phyloP scores from a whole-genome alignment of 208 protist genomes.

The Crithidia brevicula region DNA sequence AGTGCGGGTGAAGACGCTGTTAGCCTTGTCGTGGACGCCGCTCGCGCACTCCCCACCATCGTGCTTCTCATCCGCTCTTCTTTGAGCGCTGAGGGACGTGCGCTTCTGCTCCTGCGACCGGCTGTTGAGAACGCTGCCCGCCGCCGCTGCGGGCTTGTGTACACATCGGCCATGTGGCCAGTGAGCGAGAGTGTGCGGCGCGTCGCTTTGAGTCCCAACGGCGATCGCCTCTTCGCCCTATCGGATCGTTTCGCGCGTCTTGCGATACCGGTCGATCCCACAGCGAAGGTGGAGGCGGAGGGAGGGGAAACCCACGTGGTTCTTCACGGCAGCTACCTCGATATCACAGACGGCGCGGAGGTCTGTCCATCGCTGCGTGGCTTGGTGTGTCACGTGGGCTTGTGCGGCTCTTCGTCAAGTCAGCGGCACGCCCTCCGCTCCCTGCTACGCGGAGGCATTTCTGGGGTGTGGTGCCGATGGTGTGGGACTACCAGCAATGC shows the following conservation, averaged over 20 bases:
- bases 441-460: constrained; percentile 15
- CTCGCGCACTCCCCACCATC: constrained; percentile 26
- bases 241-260: constrained; percentile 2
- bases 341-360: neutral
- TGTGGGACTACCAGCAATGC: too few relatives aligned
- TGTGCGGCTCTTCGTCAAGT: constrained; percentile 11
- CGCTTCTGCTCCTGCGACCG: constrained; percentile 26
- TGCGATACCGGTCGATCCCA: neutral
- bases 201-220: constrained; percentile 15
- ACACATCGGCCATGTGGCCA: constrained; percentile 1
- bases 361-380: neutral
- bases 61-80: constrained; percentile 19
- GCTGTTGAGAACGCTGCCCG: neutral
- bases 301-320: neutral
- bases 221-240: constrained; percentile 16
- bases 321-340: constrained; percentile 18
- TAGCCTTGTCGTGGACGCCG: neutral
- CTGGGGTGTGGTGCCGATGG: constrained; percentile 19
- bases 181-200: constrained; percentile 27
- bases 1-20: too few relatives aligned
- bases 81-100: constrained; percentile 15
- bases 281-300: neutral
- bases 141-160: constrained; percentile 3
- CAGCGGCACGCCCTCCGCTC: constrained; percentile 9
- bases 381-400: constrained; percentile 22